phyloP scores from a whole-genome alignment of 192 early-diverging fungal species.

The Linnemannia hyalina region DNA sequence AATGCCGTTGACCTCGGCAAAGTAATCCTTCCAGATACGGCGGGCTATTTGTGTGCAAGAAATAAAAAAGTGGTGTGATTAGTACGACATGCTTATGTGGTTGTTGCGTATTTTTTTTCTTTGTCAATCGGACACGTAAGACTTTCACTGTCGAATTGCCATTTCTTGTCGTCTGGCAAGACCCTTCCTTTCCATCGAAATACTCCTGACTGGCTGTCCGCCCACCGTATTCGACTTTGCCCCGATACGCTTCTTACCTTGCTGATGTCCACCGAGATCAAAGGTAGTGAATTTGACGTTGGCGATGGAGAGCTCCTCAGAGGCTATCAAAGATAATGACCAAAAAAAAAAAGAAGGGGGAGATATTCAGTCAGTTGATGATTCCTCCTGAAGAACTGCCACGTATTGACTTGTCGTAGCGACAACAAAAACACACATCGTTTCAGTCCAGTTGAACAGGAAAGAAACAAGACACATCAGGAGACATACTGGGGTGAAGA shows the following conservation, averaged over 20 bases:
- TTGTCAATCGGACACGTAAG: constrained; percentile 14
- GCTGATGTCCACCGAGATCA: constrained; percentile 97
- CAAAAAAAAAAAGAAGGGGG: neutral
- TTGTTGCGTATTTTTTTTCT: neutral
- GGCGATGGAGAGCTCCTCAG: constrained; percentile 97
- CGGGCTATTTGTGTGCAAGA: constrained; percentile 69
- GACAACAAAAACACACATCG: neutral
- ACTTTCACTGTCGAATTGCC: neutral
- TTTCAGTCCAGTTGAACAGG: neutral
- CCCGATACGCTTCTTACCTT: constrained; percentile 66
- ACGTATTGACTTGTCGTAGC: neutral
- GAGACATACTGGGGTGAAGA: constrained; percentile 88
- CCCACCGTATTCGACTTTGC: neutral
- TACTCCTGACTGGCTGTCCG: neutral
- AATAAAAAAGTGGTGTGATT: neutral
- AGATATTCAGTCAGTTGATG: neutral
- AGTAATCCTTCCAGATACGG: constrained; percentile 99
- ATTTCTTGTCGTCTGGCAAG: neutral
- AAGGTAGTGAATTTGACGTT: constrained; percentile 98
- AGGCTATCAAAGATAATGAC: constrained; percentile 65
- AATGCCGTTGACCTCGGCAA: constrained; percentile 97
- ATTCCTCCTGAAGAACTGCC: neutral
- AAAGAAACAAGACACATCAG: neutral
- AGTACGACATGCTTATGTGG: neutral
- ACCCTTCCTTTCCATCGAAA: neutral